phyloP scores from a whole-genome alignment of 2,329 filamentous ascomycete species.

The Colletotrichum lindemuthianum region DNA sequence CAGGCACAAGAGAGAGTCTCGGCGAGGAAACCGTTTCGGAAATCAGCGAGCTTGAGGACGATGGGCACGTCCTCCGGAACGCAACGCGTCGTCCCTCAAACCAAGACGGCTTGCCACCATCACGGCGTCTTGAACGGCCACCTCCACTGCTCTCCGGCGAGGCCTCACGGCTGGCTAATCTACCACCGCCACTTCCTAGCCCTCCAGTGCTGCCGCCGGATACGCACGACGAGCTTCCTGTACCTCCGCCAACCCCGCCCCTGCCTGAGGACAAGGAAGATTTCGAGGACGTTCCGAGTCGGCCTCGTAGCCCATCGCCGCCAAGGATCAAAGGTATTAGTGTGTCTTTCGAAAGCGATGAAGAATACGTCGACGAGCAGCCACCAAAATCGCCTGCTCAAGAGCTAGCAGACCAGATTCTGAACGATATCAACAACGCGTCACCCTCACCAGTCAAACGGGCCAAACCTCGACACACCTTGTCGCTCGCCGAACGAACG shows the following conservation, averaged over 20 bases:
- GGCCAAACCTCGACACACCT: slow-evolving; percentile 59
- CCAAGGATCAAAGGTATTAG: slow-evolving; percentile 4
- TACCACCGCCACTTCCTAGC: slow-evolving; percentile 16
- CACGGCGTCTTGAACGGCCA: slow-evolving; percentile 1
- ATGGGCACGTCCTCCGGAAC: slow-evolving; percentile 39
- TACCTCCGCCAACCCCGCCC: slow-evolving; percentile 31
- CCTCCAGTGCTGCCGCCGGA: slow-evolving; percentile 26
- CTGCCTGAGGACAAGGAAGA: slow-evolving; percentile 26
- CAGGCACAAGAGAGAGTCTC: slow-evolving; percentile 23
- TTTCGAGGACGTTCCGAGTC: slow-evolving; percentile 1
- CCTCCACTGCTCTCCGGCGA: slow-evolving; percentile 17
- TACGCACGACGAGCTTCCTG: slow-evolving; percentile 20
- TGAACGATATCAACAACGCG: slow-evolving; percentile 62
- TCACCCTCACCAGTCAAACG: slow-evolving; percentile 68
- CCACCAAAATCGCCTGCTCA: slow-evolving; percentile 55
- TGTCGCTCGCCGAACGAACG: slow-evolving; percentile 81
- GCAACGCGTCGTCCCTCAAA: slow-evolving; percentile 17
- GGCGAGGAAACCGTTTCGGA: slow-evolving; percentile 55
- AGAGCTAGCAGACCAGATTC: slow-evolving; percentile 64
- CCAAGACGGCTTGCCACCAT: slow-evolving; percentile 3
- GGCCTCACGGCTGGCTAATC: slow-evolving; percentile 4
- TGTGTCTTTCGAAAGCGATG: slow-evolving; percentile 13
- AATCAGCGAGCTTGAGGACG: slow-evolving; percentile 64
- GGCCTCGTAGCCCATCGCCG: slow-evolving; percentile 22
- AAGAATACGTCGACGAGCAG: slow-evolving; percentile 29